phyloP scores from a whole-genome alignment of 495 filamentous ascomycete genomes.

The Neurospora sp. region DNA sequence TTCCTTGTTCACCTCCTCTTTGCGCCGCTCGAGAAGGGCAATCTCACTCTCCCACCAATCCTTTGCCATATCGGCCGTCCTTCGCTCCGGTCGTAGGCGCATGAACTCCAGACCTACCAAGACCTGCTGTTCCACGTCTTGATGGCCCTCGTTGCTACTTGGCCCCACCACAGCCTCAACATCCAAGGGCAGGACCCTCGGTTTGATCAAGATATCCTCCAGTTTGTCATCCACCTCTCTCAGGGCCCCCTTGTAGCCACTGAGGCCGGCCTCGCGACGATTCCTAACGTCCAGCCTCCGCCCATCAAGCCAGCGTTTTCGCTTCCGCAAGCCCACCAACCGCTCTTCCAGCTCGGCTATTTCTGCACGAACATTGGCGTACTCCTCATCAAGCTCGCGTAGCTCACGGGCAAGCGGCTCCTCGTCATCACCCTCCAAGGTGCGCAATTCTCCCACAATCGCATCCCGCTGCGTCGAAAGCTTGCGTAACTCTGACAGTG shows the following conservation, averaged over 20 bases:
- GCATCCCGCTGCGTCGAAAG: slow-evolving; percentile 45
- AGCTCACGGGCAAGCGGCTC: slow-evolving; percentile 49
- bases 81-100: slow-evolving; percentile 52
- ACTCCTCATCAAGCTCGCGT: slow-evolving; percentile 40
- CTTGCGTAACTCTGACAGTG: slow-evolving; percentile 49
- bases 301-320: slow-evolving; percentile 48
- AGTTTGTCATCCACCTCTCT: slow-evolving; percentile 72
- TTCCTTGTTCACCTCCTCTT: slow-evolving; percentile 55
- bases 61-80: slow-evolving; percentile 67
- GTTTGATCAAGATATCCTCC: slow-evolving; percentile 60
- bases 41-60: slow-evolving; percentile 67
- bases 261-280: slow-evolving; percentile 38
- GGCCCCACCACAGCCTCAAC: slow-evolving; percentile 23
- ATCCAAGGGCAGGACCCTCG: slow-evolving; percentile 37
- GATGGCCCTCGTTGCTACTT: slow-evolving; percentile 14
- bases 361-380: slow-evolving; percentile 43
- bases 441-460: slow-evolving; percentile 31
- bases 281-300: slow-evolving; percentile 58
- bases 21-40: slow-evolving; percentile 44
- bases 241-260: slow-evolving; percentile 40
- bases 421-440: slow-evolving; percentile 29
- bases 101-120: slow-evolving; percentile 35
- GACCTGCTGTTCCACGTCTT: slow-evolving; percentile 3
- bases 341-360: slow-evolving; percentile 50
- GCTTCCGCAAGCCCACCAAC: slow-evolving; percentile 56